These are phyloP conservation scores for Fonsecaea nubica DNA, from an alignment of 2,329 filamentous ascomycete species.

Conservation along the genomic window DNA sequence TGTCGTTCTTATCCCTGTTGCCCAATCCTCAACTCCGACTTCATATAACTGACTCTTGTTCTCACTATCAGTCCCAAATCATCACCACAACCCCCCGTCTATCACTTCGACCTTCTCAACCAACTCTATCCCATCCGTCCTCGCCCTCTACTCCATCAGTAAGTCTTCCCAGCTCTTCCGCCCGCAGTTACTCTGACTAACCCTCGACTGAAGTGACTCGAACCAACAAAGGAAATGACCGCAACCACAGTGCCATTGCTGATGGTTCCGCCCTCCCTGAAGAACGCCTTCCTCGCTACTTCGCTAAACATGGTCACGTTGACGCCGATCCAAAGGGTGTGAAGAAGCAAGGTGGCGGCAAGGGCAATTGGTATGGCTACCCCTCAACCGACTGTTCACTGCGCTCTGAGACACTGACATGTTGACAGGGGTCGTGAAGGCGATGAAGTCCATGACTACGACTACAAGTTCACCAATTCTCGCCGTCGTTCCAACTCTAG, in stretches of 20 bases:
- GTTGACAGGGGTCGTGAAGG: slow-evolving; percentile 76
- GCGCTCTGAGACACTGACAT: slow-evolving; percentile 15
- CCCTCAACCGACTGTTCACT: slow-evolving; percentile 15
- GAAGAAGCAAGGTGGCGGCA: slow-evolving; percentile 95
- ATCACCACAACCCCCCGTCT: slow-evolving; percentile 21
- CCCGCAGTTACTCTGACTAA: background rate
- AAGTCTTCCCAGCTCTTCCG: slow-evolving; percentile 27
- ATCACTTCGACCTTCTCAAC: slow-evolving; percentile 22
- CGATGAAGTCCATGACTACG: slow-evolving; percentile 82
- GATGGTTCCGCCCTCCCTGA: slow-evolving; percentile 73
- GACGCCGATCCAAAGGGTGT: slow-evolving; percentile 88
- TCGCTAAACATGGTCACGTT: slow-evolving; percentile 82
- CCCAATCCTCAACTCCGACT: slow-evolving; percentile 29
- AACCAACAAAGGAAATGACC: slow-evolving; percentile 94
- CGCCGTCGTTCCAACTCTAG: slow-evolving; percentile 94
- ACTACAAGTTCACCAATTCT: slow-evolving; percentile 82
- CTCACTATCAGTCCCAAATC: slow-evolving; percentile 29
- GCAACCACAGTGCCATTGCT: slow-evolving; percentile 80
- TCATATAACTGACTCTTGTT: slow-evolving; percentile 31
- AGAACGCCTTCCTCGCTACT: slow-evolving; percentile 86
- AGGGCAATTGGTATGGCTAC: slow-evolving; percentile 83
- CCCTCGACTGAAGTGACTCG: slow-evolving; percentile 77
- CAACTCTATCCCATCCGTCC: slow-evolving; percentile 3
- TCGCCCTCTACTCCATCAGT: slow-evolving; percentile 30
- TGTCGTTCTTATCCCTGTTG: slow-evolving; percentile 19